Evolutionary conservation across 805 yeast species (phyloP), one percentile per base, ranked within the genome.

Genomic region (Metschnikowia dekortorum): DNA sequence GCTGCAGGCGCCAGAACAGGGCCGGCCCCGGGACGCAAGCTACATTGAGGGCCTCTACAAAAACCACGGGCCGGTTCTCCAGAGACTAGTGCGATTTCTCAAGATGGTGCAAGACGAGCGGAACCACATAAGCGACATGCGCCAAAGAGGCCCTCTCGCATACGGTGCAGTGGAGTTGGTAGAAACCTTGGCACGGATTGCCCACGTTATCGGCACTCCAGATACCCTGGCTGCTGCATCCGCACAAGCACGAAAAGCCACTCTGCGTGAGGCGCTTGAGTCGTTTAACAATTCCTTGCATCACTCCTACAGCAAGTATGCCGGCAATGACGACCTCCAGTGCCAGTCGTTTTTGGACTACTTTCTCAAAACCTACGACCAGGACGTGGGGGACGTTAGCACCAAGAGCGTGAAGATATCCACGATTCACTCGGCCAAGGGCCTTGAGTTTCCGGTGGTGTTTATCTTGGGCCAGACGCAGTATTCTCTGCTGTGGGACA

Each of bases 361-460:
- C 56, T 79, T 76, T 53, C 54, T 78, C 26, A 62, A 65, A 29
- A 71, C 68, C 43, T 76, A 75, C 60, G 68, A 67, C 47, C 74
- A 69, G 29, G 75, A 67, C 36, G 63, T 46, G 53, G 74, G 57
- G 33, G 57, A 49, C 18, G 57, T 43, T 41, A 62, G 54, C 40
- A 61, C 47, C 53, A 67, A 52, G 52, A 63, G 37, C 61, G 72
- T 85, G 6, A 81, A 80, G 46, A 56, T 85, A 1, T 81, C 89
- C 0, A 87, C 92, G 0, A 78, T 87, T 1, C 92, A 87, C 63
- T 74, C 87, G 0, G 82, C 91, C 1, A 87, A 87, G 57, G 92
- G 94, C 0, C 63, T 85, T 4, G 90, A 86, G 53, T 85, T 81
- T 57, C 89, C 90, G 0, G 71, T 84, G 10, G 89, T 84, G 1